Evolutionary conservation across 441 rosid species (phyloP), one percentile per base, ranked within the genome.

Genomic region (Breynia disticha): DNA sequence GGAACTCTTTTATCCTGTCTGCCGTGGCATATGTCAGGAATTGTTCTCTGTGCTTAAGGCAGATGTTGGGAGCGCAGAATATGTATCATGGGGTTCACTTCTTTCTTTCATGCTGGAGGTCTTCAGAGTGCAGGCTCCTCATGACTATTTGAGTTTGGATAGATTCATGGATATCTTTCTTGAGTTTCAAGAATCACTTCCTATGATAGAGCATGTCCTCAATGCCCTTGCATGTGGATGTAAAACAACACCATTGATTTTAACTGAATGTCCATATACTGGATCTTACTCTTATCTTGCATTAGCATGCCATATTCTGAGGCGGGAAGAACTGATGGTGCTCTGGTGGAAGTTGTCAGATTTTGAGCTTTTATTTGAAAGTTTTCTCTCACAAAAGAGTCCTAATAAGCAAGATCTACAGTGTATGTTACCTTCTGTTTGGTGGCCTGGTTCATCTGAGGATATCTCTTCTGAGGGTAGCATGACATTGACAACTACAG

Each of bases 361-460:
- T 76, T 93, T 87, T 63, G 90, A 87, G 67, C 62, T 71, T 60
- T 61, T 90, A 65, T 84, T 89, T 55, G 99, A 89, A 81, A 83
- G 96, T 59, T 82, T 94, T 76, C 76, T 94, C 64, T 81, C 95
- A 7, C 79, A 71, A 48, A 82, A 82, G 76, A 82, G 68, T 66
- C 84, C 90, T 57, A 94, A 80, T 67, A 84, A 75, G 65, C 93
- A 80, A 76, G 99, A 94, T 66, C 87, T 94, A 52, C 93, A 87
- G 63, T 74, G 75, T 65, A 67, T 89, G 67, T 74, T 94, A 76
- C 96, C 96, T 62, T 82, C 86, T 75, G 95, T 89, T 69, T 94
- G 97, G 97, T 94, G 99, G 99, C 89, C 97, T 76, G 90, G 97
- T 57, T 86, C 97, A 56, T 78, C 73, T 58, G 99, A 94, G 72